A percentile compares a stretch with the other conserved stretches of the same genome.
Evolutionary conservation across 1,284 basidiomycete species (phyloP).

Genomic region (Mycena sp.): DNA sequence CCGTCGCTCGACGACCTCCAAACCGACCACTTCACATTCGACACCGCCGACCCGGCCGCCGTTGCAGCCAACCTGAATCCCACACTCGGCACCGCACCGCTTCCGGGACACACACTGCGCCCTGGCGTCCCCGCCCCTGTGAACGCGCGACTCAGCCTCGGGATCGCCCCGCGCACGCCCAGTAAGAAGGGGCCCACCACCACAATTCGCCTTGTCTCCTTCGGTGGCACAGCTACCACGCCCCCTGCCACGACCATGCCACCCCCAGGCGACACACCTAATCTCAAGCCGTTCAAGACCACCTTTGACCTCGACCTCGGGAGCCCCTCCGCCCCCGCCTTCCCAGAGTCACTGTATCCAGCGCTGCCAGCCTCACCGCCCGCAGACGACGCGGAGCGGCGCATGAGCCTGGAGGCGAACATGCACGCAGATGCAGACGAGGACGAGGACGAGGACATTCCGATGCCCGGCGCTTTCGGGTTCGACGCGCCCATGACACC

Average conservation of each 20-base stretch:
- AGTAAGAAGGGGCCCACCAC: conserved; percentile 38
- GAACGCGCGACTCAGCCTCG: conserved; percentile 64
- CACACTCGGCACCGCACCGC: conserved; percentile 48
- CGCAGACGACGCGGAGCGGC: conserved; percentile 24
- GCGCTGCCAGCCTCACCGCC: conserved; percentile 53
- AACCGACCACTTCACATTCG: conserved; percentile 62
- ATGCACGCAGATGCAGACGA: conserved; percentile 27
- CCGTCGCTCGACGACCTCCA: conserved; percentile 42
- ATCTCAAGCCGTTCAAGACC: no score
- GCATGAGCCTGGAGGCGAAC: conserved; percentile 26
- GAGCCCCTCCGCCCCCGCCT: conserved; percentile 51
- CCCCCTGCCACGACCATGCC: no score
- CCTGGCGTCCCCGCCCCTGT: conserved; percentile 65
- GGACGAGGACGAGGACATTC: conserved; percentile 27
- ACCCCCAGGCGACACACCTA: conserved; percentile 10
- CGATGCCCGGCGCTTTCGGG: conserved; percentile 44
- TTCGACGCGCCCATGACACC: conserved; percentile 7
- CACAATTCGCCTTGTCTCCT: background rate
- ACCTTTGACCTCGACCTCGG: conserved; percentile 62
- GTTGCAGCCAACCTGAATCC: no score
- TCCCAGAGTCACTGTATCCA: conserved; percentile 56
- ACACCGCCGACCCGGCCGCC: conserved; percentile 38
- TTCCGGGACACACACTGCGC: conserved; percentile 64
- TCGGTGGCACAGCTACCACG: background rate
- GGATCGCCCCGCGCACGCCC: conserved; percentile 49